A percentile compares a stretch with the other conserved stretches of the same genome.
These are phyloP conservation scores for Talaromyces trachyspermus DNA, from an alignment of 495 filamentous ascomycete species.

Conservation along the genomic window DNA sequence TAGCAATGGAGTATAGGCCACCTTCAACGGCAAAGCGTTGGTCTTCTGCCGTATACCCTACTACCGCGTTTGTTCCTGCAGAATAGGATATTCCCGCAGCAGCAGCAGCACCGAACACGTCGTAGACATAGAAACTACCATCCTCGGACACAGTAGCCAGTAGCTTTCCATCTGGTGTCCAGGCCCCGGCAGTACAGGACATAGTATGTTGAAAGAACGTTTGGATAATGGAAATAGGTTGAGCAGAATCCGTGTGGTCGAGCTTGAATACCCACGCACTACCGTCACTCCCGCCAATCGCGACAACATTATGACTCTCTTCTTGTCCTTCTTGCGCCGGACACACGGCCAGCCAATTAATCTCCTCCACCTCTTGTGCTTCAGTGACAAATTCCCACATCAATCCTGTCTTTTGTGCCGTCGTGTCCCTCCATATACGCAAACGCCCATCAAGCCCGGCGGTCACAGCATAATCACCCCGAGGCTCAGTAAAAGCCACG, in stretches of 20 bases:
- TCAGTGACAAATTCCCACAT: constrained; percentile 59
- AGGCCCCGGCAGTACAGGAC: constrained; percentile 81
- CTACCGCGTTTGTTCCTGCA: constrained; percentile 61
- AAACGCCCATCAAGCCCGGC: constrained; percentile 78
- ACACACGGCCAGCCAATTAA: constrained; percentile 83
- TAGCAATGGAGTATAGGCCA: constrained; percentile 77
- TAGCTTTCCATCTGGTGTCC: constrained; percentile 81
- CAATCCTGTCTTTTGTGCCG: constrained; percentile 30
- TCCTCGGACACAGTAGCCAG: constrained; percentile 90
- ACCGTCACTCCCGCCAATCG: constrained; percentile 86
- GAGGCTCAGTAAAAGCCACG: constrained; percentile 72
- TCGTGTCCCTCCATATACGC: constrained; percentile 44
- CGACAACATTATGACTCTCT: constrained; percentile 70
- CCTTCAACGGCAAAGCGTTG: constrained; percentile 89
- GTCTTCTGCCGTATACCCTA: constrained; percentile 74
- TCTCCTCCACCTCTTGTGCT: constrained; percentile 82
- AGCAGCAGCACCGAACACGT: constrained; percentile 78
- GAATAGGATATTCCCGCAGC: constrained; percentile 63
- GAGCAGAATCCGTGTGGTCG: constrained; percentile 52
- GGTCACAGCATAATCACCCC: constrained; percentile 76
- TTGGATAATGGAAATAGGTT: constrained; percentile 72
- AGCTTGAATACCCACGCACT: constrained; percentile 91
- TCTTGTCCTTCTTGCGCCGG: constrained; percentile 52
- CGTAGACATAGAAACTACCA: constrained; percentile 82
- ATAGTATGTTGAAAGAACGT: constrained; percentile 85